Evolutionary conservation across 75 land plant species (phyloP), one percentile per base, ranked within the genome.

Genomic region (Larix kaempferi): DNA sequence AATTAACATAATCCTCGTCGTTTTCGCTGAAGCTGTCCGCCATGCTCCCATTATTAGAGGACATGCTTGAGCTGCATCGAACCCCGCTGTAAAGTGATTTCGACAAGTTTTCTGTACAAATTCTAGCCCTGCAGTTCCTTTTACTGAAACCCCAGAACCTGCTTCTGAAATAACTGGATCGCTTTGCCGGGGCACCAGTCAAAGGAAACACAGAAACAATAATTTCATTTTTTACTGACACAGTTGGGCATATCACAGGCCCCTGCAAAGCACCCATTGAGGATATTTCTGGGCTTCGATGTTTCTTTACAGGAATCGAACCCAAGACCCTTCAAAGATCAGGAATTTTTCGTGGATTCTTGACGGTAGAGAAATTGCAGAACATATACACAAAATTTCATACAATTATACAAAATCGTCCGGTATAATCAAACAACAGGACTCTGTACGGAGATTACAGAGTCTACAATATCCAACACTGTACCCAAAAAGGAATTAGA

Each of bases 1-100:
- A 91, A 57, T 93, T 84, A 7, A 91, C 87, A 79, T 89, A 93
- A 21, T 93, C 95, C 60, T 86, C 94, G 77, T 91, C 88, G 37
- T 82, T 93, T 67, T 88, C 95, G 77, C 82, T 87, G 73, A 88
- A 93, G 59, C 88, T 84, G 69, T 88, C 94, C 8, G 95, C 93
- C 75, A 56, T 89, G 81, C 90, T 91, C 2, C 94, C 95, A 74
- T 89, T 89, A 74, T 87, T 65, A 12, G 91, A 91, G 15, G 95
- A 91, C 52, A 88, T 88, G 75, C 92, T 91, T 62, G 81, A 91
- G 60, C 80, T 84, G 82, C 91, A 86, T 11, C 55, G 74, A 56
- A 87, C 54, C 7, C 54, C 69, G 19, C 33, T 8, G 56, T 23
- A 56, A 1, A 23, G 59, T 33, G 33, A 72, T 55, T 19, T 74